These are phyloP conservation scores for Dissophora globulifera DNA, from an alignment of 192 early-diverging fungal species.

Conservation along the genomic window DNA sequence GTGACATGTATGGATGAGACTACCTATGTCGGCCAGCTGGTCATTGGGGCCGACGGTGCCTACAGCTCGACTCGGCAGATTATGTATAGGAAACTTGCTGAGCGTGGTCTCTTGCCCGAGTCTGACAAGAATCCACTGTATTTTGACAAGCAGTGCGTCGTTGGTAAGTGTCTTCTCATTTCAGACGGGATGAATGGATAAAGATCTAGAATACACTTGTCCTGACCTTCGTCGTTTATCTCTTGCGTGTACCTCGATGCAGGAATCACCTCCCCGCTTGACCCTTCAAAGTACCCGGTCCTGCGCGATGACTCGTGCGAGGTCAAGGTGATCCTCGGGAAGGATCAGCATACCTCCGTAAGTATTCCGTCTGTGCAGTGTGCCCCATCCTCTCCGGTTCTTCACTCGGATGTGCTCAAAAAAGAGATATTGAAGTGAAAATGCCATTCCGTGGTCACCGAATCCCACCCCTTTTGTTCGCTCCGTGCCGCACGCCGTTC, in stretches of 20 bases:
- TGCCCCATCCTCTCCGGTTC: background rate
- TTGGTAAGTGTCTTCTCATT: slow-evolving; percentile 20
- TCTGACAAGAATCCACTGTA: slow-evolving; percentile 34
- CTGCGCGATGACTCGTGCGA: slow-evolving; percentile 41
- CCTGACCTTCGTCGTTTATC: too few species aligned
- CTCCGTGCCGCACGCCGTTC: too few species aligned
- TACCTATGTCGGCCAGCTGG: slow-evolving; percentile 32
- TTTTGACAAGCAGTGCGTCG: slow-evolving; percentile 50
- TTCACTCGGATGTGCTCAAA: slow-evolving; percentile 3
- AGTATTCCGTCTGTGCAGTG: background rate
- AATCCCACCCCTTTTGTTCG: too few species aligned
- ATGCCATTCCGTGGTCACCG: too few species aligned
- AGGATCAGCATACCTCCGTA: slow-evolving; percentile 52
- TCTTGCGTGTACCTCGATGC: too few species aligned
- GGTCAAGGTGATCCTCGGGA: slow-evolving; percentile 46
- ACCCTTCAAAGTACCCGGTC: slow-evolving; percentile 47
- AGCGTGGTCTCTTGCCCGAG: slow-evolving; percentile 21
- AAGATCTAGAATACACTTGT: too few species aligned
- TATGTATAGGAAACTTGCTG: slow-evolving; percentile 34
- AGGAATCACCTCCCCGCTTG: slow-evolving; percentile 47
- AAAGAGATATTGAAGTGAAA: too few species aligned
- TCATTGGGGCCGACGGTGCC: slow-evolving; percentile 46
- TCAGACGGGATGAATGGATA: too few species aligned
- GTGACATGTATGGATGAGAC: slow-evolving; percentile 51
- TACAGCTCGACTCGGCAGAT: slow-evolving; percentile 47